Evolutionary conservation across 768 basidiomycete genomes (phyloP), one percentile per base, ranked within the genome.

Genomic region (Collybia sordida): DNA sequence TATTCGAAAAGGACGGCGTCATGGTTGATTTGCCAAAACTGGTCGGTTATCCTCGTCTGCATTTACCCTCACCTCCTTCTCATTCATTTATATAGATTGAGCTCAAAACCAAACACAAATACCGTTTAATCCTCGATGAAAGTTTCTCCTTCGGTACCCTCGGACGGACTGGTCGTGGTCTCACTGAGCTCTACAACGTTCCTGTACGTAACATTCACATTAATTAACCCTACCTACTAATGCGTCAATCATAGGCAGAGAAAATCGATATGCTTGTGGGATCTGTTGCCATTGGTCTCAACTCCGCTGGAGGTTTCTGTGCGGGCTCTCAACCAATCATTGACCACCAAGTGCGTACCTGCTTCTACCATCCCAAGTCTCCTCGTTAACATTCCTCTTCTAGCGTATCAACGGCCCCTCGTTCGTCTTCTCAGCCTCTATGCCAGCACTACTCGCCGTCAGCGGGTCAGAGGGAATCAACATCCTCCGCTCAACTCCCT

Each of bases 231-330:
- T 21, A 21, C 15, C n/a, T 27, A 5, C 27, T 45, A 24, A 49
- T 23, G 21, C 47, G 3, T 6, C 21, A 28, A n/a, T 17, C 37
- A 1, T 48, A 93, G 89, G 91, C 93, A 0, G 71, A 81, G 6
- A 91, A 94, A 60, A 86, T 98, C 14, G 97, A 99, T 68, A 93
- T 98, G 79, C 77, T 98, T n/a, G 75, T 96, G 2, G 96, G 94
- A 3, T 95, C 92, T 21, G 80, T 92, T 52, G 88, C 94, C 0
- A 93, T 79, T 31, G 88, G 89, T 12, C 80, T 98, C 17, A 83
- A 82, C 51, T 82, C 95, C 0, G 78, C 80, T 1, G 97, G 96
- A 42, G 97, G 97, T 1, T 99, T 98, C 80, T 98, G 96, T 61
- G 93, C 93, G 3, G 97, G 97, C 21, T 88, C 90, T 1, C 68